Evolutionary conservation across 2,329 filamentous ascomycete species (phyloP).

Genomic region (Colletotrichum gloeosporioides): DNA sequence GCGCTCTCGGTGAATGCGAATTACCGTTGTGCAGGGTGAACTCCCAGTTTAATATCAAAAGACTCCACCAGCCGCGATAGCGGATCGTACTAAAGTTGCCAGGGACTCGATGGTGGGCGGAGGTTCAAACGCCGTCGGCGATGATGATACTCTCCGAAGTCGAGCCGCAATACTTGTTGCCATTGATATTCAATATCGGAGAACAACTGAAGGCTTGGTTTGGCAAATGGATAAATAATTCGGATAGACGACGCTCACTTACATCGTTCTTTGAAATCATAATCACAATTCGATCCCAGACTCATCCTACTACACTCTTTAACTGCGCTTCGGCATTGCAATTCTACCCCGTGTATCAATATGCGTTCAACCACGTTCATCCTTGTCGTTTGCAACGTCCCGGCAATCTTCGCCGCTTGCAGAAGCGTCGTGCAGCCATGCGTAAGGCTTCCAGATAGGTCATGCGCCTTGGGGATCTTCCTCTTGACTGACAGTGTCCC

Average conservation of each 20-base stretch:
- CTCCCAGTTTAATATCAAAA: neutral
- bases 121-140: neutral
- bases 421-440: neutral
- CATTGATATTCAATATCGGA: fast-evolving
- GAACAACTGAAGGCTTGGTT: fast-evolving
- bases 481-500: fast-evolving
- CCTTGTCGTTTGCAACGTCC: neutral
- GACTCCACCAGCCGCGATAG: neutral
- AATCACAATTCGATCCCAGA: neutral
- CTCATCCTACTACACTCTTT: neutral
- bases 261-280: neutral
- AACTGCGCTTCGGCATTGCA: neutral
- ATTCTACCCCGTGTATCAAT: neutral
- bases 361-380: neutral
- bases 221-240: neutral
- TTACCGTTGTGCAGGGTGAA: neutral
- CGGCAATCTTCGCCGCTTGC: neutral
- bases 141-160: neutral
- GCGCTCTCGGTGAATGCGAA: neutral
- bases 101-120: neutral
- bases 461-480: neutral
- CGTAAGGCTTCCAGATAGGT: neutral
- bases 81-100: neutral
- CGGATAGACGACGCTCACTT: neutral
- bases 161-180: neutral